phyloP scores from a whole-genome alignment of 1,139 yeast genomes.

The Lodderomyces oxycetoniae region DNA sequence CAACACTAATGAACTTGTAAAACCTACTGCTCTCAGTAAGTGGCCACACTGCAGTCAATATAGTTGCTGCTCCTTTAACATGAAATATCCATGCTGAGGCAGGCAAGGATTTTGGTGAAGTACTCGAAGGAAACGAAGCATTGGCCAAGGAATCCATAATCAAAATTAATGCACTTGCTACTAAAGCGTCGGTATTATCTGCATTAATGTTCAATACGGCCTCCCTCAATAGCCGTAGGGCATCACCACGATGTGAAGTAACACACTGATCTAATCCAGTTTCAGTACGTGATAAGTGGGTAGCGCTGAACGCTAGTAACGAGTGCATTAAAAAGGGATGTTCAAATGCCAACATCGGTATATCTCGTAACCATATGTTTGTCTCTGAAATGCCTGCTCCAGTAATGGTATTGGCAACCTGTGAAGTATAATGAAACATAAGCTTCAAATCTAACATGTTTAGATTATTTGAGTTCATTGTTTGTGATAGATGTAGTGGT shows the following conservation, averaged over 20 bases:
- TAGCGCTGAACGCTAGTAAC: constrained; percentile 82
- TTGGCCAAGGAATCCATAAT: constrained; percentile 93
- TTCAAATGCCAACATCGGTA: constrained; percentile 82
- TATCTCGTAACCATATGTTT: constrained; percentile 81
- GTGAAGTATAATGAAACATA: constrained; percentile 83
- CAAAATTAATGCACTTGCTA: constrained; percentile 82
- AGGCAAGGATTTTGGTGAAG: constrained; percentile 63
- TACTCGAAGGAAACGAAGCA: constrained; percentile 70
- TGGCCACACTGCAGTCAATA: constrained; percentile 92
- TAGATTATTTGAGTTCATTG: constrained; percentile 28
- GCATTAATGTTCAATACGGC: constrained; percentile 80
- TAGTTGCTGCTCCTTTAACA: constrained; percentile 95
- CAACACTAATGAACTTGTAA: constrained; percentile 73
- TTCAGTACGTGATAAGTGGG: constrained; percentile 77
- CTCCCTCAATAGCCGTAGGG: constrained; percentile 70
- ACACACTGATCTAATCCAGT: constrained; percentile 78
- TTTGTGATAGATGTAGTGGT: constrained; percentile 11
- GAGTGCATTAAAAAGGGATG: constrained; percentile 92
- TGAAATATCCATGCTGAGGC: constrained; percentile 97
- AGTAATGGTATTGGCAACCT: constrained; percentile 81
- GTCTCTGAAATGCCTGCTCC: constrained; percentile 88
- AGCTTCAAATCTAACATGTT: constrained; percentile 75
- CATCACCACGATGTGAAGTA: constrained; percentile 83
- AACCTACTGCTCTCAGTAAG: constrained; percentile 72
- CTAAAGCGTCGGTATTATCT: constrained; percentile 86